These are phyloP conservation scores for Mycena kentingensis DNA, from an alignment of 768 basidiomycete species.

Conservation along the genomic window DNA sequence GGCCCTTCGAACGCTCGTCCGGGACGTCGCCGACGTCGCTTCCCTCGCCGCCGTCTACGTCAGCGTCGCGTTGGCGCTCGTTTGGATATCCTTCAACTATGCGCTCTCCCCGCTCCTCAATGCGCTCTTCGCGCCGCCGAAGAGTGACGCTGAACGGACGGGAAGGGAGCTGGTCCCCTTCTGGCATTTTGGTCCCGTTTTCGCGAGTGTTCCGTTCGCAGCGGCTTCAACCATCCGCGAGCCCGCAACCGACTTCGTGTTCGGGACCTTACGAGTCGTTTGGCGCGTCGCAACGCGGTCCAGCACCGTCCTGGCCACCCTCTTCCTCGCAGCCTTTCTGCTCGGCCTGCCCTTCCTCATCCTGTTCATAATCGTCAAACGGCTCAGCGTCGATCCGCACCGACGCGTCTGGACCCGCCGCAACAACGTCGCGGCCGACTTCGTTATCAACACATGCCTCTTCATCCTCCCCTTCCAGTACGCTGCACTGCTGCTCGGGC, in stretches of 20 bases:
- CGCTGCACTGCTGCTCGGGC: neutral
- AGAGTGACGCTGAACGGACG: neutral
- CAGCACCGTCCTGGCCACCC: neutral
- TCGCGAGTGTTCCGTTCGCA: neutral
- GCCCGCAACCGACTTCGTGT: neutral
- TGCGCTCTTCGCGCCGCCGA: neutral
- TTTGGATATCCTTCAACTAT: neutral
- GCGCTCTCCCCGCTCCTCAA: neutral
- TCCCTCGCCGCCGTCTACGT: neutral
- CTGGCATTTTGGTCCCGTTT: neutral
- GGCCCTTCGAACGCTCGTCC: neutral
- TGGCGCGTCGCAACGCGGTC: neutral
- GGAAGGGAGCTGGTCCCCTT: neutral
- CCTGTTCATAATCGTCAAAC: slow-evolving; percentile 1
- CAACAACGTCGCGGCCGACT: neutral
- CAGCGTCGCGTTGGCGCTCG: neutral
- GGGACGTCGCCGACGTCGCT: neutral
- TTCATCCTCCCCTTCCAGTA: neutral
- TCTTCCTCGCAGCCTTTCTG: neutral
- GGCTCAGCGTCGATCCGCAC: slow-evolving; percentile 4
- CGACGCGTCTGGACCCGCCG: neutral
- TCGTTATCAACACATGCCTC: neutral
- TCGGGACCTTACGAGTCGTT: neutral
- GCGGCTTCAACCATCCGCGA: neutral
- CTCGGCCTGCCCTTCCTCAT: slow-evolving; percentile 1